Evolutionary conservation across 192 early-diverging fungal genomes (phyloP), one percentile per base, ranked within the genome.

Genomic region (Fimicolochytrium jonesii): DNA sequence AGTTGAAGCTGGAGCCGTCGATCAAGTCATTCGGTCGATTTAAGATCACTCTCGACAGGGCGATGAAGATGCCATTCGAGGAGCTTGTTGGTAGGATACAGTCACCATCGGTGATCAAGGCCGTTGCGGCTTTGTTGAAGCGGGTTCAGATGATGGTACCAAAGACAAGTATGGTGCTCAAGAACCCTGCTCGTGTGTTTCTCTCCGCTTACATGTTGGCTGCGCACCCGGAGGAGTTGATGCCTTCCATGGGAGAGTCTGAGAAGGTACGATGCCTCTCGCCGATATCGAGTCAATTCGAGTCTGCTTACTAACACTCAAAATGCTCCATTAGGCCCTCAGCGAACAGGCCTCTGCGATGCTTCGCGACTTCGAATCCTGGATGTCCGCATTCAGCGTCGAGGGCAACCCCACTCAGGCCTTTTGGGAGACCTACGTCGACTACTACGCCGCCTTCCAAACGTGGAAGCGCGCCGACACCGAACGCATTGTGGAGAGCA

Each of bases 191-290:
- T 11, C 73, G 89, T 22, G 82, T 91, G 10, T 83, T 91, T 43
- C 58, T 92, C 50, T 85, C 77, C 59, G 73, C 83, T 33, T 92
- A 87, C 53, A 83, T 92, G 83, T 79, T 89, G 1, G 72, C 81
- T 34, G 77, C 76, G 1, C 81, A 89, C 41, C 86, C 90, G 0
- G 41, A 30, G 11, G 79, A 87, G 60, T 79, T 86, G 22, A 77
- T 88, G 64, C 74, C 76, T 7, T 69, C 64, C 51, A 37, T 76
- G 32, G 69, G 80, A 39, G 59, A 55, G 36, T 71, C 80, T 26
- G 79, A 90, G 63, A 66, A 82, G 77, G 83, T 86, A 63, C 25
- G 71, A 26, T 53, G 25, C 20, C n/a, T n/a, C n/a, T n/a, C n/a
- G n/a, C n/a, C n/a, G n/a, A n/a, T n/a, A n/a, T n/a, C n/a, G n/a